These are phyloP conservation scores for Rosellinia necatrix DNA, from an alignment of 2,329 filamentous ascomycete species.

Conservation along the genomic window DNA sequence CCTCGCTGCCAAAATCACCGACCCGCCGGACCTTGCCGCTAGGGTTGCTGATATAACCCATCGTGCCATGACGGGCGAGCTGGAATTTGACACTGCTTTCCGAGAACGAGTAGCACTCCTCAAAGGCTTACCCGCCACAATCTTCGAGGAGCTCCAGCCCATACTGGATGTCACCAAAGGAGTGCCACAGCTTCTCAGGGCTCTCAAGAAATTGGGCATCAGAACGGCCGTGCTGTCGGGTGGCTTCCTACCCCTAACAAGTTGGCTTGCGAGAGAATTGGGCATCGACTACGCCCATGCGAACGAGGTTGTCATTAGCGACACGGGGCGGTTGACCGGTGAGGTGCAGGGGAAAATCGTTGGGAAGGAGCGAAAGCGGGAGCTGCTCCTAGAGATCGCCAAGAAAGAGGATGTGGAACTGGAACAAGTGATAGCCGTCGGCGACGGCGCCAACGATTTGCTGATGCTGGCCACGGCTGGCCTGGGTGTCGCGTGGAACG, in stretches of 20 bases:
- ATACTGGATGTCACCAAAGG: conserved; percentile 82
- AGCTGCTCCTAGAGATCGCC: conserved; percentile 73
- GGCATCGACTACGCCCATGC: conserved; percentile 88
- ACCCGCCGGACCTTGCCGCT: conserved; percentile 73
- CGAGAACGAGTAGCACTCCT: conserved; percentile 80
- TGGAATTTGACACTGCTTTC: conserved; percentile 87
- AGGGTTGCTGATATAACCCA: conserved; percentile 88
- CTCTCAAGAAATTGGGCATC: conserved; percentile 77
- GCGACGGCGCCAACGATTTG: conserved; percentile 83
- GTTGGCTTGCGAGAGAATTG: conserved; percentile 80
- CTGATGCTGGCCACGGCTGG: conserved; percentile 78
- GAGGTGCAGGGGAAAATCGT: conserved; percentile 75
- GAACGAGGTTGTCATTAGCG: conserved; percentile 76
- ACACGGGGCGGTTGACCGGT: conserved; percentile 66
- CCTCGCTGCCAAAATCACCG: conserved; percentile 76
- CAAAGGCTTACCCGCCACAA: conserved; percentile 75
- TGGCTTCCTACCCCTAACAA: conserved; percentile 86
- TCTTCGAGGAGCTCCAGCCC: conserved; percentile 78
- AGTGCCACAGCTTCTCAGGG: conserved; percentile 72
- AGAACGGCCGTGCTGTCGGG: conserved; percentile 91
- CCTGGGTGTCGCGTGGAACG: conserved; percentile 81
- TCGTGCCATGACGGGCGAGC: conserved; percentile 92
- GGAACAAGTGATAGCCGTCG: conserved; percentile 73
- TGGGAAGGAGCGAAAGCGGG: conserved; percentile 74
- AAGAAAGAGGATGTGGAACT: conserved; percentile 66